These are phyloP conservation scores for Gossypium thurberi DNA, from an alignment of 345 rosid species.

Conservation along the genomic window DNA sequence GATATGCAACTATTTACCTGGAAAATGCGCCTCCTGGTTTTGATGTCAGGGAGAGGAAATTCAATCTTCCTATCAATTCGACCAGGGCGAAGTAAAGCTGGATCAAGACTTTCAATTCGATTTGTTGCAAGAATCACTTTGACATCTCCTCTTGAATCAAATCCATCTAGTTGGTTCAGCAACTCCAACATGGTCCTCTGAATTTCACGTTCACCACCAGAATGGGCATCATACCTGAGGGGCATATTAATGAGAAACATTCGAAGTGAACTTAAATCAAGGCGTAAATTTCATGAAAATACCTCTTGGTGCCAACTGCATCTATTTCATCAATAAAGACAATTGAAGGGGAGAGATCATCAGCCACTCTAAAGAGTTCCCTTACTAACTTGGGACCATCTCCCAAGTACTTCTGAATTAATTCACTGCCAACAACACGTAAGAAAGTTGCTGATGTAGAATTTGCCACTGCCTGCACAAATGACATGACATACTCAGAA, in stretches of 20 bases:
- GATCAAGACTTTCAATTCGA: constrained; percentile 93
- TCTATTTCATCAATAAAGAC: not conserved
- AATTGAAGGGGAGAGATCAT: not conserved
- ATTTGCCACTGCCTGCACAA: not conserved
- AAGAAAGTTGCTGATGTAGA: constrained; percentile 1
- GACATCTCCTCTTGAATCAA: constrained; percentile 95
- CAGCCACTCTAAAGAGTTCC: not conserved
- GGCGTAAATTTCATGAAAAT: not conserved
- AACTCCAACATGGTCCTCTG: constrained; percentile 98
- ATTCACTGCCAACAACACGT: not conserved
- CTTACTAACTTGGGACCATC: not conserved
- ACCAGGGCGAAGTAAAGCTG: constrained; percentile 95
- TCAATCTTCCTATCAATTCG: constrained; percentile 93
- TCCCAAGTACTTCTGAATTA: not conserved
- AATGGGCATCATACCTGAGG: constrained; percentile 80
- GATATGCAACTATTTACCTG: constrained; percentile 39
- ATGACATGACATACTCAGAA: not conserved
- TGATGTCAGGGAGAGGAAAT: constrained; percentile 97
- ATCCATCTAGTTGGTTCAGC: constrained; percentile 90
- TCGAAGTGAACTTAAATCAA: not conserved
- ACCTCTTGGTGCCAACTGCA: not conserved
- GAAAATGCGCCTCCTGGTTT: constrained; percentile 95
- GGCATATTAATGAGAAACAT: not conserved
- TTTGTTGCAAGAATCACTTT: constrained; percentile 96
- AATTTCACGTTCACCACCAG: constrained; percentile 98